Conservation (phyloP, 2,329 filamentous ascomycete species). For the Chalara sp. region DNA sequence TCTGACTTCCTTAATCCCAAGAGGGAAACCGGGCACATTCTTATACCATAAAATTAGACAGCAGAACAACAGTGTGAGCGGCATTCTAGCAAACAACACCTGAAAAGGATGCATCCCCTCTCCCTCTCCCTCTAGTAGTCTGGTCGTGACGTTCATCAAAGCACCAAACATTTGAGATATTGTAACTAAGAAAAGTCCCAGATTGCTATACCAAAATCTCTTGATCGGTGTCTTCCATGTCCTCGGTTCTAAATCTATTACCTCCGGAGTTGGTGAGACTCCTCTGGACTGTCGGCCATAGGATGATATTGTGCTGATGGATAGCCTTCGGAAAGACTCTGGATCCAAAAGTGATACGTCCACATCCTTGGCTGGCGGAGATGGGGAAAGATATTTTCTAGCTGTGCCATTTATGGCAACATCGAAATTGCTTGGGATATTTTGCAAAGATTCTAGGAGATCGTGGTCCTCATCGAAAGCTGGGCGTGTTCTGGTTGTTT, state of each 20-base stretch:
- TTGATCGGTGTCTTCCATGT: constrained; percentile 12
- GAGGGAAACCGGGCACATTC: constrained; percentile 60
- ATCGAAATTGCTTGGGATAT: constrained; percentile 22
- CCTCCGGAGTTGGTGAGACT: constrained; percentile 12
- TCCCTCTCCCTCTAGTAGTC: constrained; percentile 66
- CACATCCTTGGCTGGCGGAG: constrained; percentile 2
- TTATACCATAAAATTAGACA: constrained; percentile 68
- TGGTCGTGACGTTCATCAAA: constrained; percentile 77
- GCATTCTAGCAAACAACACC: constrained; percentile 75
- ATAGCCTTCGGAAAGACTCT: constrained; percentile 30
- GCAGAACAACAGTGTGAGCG: constrained; percentile 61
- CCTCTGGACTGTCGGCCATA: constrained; percentile 15
- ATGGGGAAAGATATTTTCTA: constrained; percentile 11
- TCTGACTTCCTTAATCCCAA: constrained; percentile 62
- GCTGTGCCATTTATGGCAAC: constrained; percentile 18
- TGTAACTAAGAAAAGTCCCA: constrained; percentile 67
- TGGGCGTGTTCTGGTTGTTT: constrained; percentile 6
- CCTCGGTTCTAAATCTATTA: background rate
- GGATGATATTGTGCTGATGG: constrained; percentile 36
- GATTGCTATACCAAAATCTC: constrained; percentile 58
- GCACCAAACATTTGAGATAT: constrained; percentile 74
- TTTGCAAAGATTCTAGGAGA: constrained; percentile 15
- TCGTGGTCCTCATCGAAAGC: constrained; percentile 16
- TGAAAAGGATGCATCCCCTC: constrained; percentile 76
- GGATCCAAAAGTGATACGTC: constrained; percentile 25